phyloP scores from a whole-genome alignment of 2,329 filamentous ascomycete species.

The Alternaria panax region DNA sequence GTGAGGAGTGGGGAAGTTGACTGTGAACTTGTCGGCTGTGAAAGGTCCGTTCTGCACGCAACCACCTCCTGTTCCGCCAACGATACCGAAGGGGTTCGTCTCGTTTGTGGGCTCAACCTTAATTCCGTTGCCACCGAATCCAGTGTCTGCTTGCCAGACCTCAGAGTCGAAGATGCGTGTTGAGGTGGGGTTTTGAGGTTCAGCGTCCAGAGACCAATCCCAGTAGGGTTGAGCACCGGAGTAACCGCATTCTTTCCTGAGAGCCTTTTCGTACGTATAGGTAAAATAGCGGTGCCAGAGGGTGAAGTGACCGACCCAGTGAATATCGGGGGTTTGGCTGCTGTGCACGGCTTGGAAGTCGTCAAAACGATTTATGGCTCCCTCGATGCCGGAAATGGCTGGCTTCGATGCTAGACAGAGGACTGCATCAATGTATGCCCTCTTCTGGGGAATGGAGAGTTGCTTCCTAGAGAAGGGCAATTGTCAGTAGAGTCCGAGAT shows the following conservation, averaged over 20 bases:
- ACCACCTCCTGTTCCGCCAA: too few relatives aligned
- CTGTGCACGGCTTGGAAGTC: constrained; percentile 34
- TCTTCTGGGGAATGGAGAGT: constrained; percentile 23
- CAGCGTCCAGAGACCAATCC: constrained; percentile 37
- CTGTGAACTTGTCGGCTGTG: constrained; percentile 6
- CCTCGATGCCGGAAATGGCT: constrained; percentile 25
- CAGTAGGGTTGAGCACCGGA: constrained; percentile 48
- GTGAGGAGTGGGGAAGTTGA: constrained; percentile 32
- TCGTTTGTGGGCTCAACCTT: too few relatives aligned
- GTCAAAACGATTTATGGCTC: constrained; percentile 32
- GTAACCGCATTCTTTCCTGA: constrained; percentile 34
- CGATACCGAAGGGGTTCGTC: too few relatives aligned
- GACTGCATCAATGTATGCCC: constrained; percentile 35
- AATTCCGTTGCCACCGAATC: background rate
- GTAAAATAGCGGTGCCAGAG: constrained; percentile 37
- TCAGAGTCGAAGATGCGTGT: background rate
- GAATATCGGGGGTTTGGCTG: constrained; percentile 30
- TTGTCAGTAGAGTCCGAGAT: too few relatives aligned
- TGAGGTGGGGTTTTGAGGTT: constrained; percentile 13
- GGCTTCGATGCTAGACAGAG: constrained; percentile 28
- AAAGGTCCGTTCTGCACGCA: background rate
- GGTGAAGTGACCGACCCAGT: constrained; percentile 35
- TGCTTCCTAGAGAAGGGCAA: constrained; percentile 21
- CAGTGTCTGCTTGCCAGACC: background rate
- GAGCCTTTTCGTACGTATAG: constrained; percentile 31